Percentiles rank a stretch among this genome's conserved stretches.
phyloP scores from a whole-genome alignment of 805 yeast genomes.

The Metschnikowia borealis region DNA sequence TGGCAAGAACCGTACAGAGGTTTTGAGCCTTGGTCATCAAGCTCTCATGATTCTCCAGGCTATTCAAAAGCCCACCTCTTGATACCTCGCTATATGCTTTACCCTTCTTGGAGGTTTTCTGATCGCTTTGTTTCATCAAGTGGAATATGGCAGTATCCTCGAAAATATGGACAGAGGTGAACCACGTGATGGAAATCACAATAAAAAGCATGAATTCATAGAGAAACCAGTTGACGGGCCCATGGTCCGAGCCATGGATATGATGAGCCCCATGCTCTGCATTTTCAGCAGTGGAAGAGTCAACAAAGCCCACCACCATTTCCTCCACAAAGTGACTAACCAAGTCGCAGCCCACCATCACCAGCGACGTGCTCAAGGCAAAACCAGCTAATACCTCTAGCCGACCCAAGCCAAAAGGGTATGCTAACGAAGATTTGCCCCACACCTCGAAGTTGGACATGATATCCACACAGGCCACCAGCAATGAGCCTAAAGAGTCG shows the following conservation, averaged over 20 bases:
- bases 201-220: conserved; percentile 26
- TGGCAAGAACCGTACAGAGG: conserved; percentile 9
- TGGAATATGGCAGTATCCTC: conserved; percentile 32
- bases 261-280: conserved; percentile 35
- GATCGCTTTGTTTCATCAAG: conserved; percentile 20
- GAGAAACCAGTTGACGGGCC: conserved; percentile 22
- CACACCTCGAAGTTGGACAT: conserved; percentile 92
- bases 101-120: neutral
- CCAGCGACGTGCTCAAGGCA: conserved; percentile 75
- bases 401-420: conserved; percentile 93
- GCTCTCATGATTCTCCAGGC: neutral
- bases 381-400: conserved; percentile 84
- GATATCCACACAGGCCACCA: conserved; percentile 67
- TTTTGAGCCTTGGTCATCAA: neutral
- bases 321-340: conserved; percentile 86
- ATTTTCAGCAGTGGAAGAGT: conserved; percentile 17
- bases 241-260: conserved; percentile 28
- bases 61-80: neutral
- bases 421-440: conserved; percentile 74
- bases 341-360: conserved; percentile 89
- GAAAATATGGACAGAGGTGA: conserved; percentile 33
- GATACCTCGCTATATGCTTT: neutral
- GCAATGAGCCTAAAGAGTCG: conserved; percentile 74
- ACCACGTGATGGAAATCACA: conserved; percentile 21
- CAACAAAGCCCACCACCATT: conserved; percentile 39